These are phyloP conservation scores for Fragaria vesca DNA, from an alignment of 306 rosid species.

Conservation along the genomic window DNA sequence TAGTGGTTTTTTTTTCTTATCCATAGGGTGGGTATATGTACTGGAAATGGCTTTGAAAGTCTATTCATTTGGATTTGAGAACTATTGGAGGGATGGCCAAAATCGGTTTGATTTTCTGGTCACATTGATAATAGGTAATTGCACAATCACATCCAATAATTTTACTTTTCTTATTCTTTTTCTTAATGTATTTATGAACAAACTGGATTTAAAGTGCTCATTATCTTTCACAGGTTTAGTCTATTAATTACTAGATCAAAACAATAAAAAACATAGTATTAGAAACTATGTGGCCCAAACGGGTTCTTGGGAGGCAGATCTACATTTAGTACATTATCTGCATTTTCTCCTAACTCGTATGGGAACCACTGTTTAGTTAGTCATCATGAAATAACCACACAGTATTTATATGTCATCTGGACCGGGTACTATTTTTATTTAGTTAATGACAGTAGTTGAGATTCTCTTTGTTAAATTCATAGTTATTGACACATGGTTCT, in stretches of 20 bases:
- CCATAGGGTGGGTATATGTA: conserved; percentile 89
- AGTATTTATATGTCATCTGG: neutral
- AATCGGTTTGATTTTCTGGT: conserved; percentile 85
- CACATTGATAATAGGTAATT: conserved; percentile 80
- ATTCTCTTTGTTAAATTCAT: neutral
- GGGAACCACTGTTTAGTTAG: neutral
- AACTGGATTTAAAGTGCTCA: neutral
- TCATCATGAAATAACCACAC: neutral
- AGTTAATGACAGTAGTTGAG: neutral
- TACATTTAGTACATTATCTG: neutral
- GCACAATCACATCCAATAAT: conserved; percentile 9
- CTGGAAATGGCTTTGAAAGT: conserved; percentile 84
- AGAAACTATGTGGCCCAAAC: neutral
- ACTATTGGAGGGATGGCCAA: conserved; percentile 97
- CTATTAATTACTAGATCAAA: neutral
- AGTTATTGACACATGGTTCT: neutral
- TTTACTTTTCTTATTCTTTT: neutral
- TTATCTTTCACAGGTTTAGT: neutral
- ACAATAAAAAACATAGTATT: neutral
- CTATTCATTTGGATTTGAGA: conserved; percentile 78
- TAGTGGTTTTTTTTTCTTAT: conserved; percentile 26
- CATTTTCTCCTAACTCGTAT: too few relatives aligned
- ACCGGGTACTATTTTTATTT: neutral
- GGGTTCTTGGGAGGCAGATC: neutral
- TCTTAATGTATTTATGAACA: too few relatives aligned